phyloP scores from a whole-genome alignment of 306 rosid species.

The Acacia melanoxylon region DNA sequence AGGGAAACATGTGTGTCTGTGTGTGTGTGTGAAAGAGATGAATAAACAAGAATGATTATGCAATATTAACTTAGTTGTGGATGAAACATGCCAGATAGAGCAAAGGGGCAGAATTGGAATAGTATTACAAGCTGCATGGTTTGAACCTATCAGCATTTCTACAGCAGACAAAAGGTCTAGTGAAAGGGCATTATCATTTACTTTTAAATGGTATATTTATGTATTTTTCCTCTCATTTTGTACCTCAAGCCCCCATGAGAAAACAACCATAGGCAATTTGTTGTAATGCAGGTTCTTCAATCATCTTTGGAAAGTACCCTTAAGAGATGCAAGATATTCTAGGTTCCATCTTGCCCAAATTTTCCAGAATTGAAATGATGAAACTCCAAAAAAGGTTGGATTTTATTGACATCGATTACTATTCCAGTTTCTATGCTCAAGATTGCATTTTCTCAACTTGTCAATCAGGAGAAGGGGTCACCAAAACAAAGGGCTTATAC shows the following conservation, averaged over 20 bases:
- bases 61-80: neutral
- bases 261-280: no score
- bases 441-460: constrained; percentile 64
- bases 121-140: constrained; percentile 39
- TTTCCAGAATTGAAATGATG: constrained; percentile 39
- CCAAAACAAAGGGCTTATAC: constrained; percentile 59
- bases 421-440: constrained; percentile 52
- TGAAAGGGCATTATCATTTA: constrained; percentile 60
- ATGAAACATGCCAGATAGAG: constrained; percentile 37
- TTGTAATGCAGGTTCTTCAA: constrained; percentile 60
- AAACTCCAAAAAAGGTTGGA: constrained; percentile 52
- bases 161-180: constrained; percentile 49
- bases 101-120: constrained; percentile 55
- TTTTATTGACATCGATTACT: constrained; percentile 75
- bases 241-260: neutral
- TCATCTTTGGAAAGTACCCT: constrained; percentile 61
- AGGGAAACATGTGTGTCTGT: neutral
- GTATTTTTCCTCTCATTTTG: neutral
- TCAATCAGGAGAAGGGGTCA: constrained; percentile 51
- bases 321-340: constrained; percentile 59
- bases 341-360: constrained; percentile 42
- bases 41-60: neutral
- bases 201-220: constrained; percentile 40
- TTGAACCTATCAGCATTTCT: constrained; percentile 56
- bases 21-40: neutral